A percentile compares a stretch with the other conserved stretches of the same genome.
Conservation (phyloP, 345 rosid species). For the Crucihimalaya himalaica region DNA sequence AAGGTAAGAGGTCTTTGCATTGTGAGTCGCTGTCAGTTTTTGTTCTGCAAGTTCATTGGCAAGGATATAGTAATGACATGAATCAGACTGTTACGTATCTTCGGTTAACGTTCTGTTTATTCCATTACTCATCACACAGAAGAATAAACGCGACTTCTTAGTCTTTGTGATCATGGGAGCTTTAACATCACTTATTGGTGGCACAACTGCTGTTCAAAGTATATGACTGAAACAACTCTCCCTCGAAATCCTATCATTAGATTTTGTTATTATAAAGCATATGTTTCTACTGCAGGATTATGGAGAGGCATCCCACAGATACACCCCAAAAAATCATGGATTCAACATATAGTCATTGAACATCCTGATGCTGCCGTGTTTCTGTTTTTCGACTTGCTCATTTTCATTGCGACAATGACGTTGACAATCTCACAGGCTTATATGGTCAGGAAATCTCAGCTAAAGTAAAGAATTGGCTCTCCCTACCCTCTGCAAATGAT, state of each 20-base stretch:
- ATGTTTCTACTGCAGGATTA: constrained; percentile 56
- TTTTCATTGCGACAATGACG: constrained; percentile 60
- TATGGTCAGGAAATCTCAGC: constrained; percentile 54
- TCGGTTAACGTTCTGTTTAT: background rate
- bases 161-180: constrained; percentile 70
- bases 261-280: background rate
- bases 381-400: constrained; percentile 55
- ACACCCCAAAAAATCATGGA: constrained; percentile 55
- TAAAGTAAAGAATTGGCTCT: background rate
- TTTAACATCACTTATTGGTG: constrained; percentile 55
- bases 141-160: constrained; percentile 89
- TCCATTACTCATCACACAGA: constrained; percentile 48
- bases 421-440: constrained; percentile 66
- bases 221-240: constrained; percentile 36
- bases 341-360: constrained; percentile 56
- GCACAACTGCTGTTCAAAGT: constrained; percentile 72
- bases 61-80: background rate
- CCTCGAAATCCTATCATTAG: background rate
- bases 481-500: background rate
- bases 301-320: constrained; percentile 52
- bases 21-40: background rate
- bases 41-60: background rate
- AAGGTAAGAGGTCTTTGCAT: constrained; percentile 52
- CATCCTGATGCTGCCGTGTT: constrained; percentile 72
- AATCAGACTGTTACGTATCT: background rate